phyloP scores from a whole-genome alignment of 805 yeast species.

The Candida incommunis region DNA sequence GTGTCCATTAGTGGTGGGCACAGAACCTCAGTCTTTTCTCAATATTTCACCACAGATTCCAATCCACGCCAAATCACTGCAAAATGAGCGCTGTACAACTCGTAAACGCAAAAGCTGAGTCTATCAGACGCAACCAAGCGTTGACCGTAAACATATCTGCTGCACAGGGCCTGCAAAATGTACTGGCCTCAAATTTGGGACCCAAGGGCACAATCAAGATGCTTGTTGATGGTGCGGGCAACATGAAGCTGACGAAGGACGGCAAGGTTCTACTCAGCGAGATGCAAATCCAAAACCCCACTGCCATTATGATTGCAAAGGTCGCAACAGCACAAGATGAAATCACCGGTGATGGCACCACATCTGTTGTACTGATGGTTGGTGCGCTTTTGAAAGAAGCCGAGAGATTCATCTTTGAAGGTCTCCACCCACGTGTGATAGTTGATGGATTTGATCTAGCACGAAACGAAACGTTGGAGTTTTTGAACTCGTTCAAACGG shows the following conservation, averaged over 20 bases:
- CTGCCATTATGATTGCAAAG: slow-evolving; percentile 79
- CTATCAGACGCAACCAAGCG: slow-evolving; percentile 91
- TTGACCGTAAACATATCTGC: slow-evolving; percentile 89
- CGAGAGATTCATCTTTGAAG: slow-evolving; percentile 79
- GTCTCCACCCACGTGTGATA: slow-evolving; percentile 87
- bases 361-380: slow-evolving; percentile 84
- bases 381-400: slow-evolving; percentile 94
- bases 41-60: too few relatives aligned
- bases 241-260: slow-evolving; percentile 89
- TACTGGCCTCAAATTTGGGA: slow-evolving; percentile 80
- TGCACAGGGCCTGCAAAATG: slow-evolving; percentile 93
- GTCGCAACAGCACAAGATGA: slow-evolving; percentile 99
- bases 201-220: slow-evolving; percentile 95
- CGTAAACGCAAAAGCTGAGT: slow-evolving; percentile 93
- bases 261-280: slow-evolving; percentile 88
- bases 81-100: slow-evolving; percentile 40
- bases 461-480: slow-evolving; percentile 57
- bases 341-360: slow-evolving; percentile 98
- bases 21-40: too few relatives aligned
- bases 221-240: slow-evolving; percentile 94
- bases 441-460: slow-evolving; percentile 94
- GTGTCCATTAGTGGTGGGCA: too few relatives aligned
- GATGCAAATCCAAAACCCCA: slow-evolving; percentile 92
- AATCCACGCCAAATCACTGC: too few relatives aligned
- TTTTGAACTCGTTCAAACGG: slow-evolving; percentile 48